Percentiles rank a stretch among this genome's conserved stretches.
Conservation (phyloP, 352 stramenopile species). For the Pythium oligandrum region DNA sequence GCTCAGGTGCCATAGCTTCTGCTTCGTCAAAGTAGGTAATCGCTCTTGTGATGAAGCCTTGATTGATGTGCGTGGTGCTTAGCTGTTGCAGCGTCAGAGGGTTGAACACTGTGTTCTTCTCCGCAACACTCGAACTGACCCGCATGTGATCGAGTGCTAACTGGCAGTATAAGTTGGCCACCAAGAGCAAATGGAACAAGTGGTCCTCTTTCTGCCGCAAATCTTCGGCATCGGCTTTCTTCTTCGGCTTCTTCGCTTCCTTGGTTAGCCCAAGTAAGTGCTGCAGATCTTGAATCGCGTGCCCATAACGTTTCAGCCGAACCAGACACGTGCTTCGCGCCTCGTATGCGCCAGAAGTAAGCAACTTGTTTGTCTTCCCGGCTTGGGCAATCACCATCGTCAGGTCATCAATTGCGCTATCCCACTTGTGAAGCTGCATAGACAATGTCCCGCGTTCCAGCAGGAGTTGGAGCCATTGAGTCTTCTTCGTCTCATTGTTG, state of each 20-base stretch:
- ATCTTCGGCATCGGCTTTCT: conserved; percentile 1
- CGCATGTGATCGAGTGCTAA: conserved; percentile 42
- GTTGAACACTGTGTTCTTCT: conserved; percentile 23
- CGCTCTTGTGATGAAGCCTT: conserved; percentile 26
- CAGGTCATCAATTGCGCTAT: conserved; percentile 35
- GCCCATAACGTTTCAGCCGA: conserved; percentile 25
- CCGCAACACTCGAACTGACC: conserved; percentile 16
- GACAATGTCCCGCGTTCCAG: conserved; percentile 31
- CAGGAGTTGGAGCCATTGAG: conserved; percentile 44
- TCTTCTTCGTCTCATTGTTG: conserved; percentile 27
- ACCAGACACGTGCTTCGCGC: conserved; percentile 31
- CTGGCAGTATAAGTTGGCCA: conserved; percentile 60
- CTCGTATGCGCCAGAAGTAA: conserved; percentile 27
- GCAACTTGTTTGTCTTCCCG: conserved; percentile 21
- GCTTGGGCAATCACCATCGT: conserved; percentile 35
- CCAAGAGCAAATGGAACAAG: conserved; percentile 32
- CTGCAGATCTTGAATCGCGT: conserved; percentile 51
- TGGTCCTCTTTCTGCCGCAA: conserved; percentile 17
- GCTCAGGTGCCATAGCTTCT: conserved; percentile 17
- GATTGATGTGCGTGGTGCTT: conserved; percentile 21
- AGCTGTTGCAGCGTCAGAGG: conserved; percentile 20
- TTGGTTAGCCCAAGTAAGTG: conserved; percentile 19
- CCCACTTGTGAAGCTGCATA: conserved; percentile 36
- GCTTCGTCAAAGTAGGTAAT: conserved; percentile 32
- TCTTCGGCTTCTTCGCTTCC: conserved; percentile 12